Conservation (phyloP, 345 rosid species). For the Dovyalis caffra region DNA sequence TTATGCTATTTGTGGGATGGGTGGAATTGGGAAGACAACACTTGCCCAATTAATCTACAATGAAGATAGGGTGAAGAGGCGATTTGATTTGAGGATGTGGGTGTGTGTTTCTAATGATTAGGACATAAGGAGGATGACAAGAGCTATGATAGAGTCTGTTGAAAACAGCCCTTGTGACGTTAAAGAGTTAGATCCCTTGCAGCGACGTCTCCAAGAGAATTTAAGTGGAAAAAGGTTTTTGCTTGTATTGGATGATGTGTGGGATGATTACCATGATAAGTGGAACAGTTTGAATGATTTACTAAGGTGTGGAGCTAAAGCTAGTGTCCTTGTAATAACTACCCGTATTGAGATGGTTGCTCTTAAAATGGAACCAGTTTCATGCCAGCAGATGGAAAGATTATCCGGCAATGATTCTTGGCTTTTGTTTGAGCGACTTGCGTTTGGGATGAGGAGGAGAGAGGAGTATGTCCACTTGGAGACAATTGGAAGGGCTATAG, state of each 20-base stretch:
- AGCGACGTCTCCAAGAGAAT: neutral
- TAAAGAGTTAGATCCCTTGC: constrained; percentile 6
- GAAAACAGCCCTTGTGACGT: neutral
- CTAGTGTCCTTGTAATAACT: neutral
- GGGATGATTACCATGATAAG: constrained; percentile 1
- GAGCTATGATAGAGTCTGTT: constrained; percentile 1
- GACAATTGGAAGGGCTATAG: constrained; percentile 17
- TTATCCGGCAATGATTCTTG: constrained; percentile 17
- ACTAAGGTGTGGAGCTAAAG: neutral
- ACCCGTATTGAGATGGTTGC: constrained; percentile 6
- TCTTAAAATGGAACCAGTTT: neutral
- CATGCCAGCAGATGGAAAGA: neutral
- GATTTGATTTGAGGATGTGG: neutral
- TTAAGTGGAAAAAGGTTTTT: no score
- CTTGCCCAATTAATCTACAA: no score
- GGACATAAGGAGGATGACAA: neutral
- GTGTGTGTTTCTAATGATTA: constrained; percentile 11
- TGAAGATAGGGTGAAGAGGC: no score
- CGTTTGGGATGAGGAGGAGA: neutral
- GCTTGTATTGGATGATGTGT: no score
- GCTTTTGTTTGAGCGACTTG: constrained; percentile 6
- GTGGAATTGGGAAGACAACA: no score
- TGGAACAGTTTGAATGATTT: neutral
- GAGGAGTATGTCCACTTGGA: constrained; percentile 1
- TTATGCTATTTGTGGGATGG: no score